Evolutionary conservation across 2,329 filamentous ascomycete species (phyloP).

Genomic region (Colletotrichum sp.): DNA sequence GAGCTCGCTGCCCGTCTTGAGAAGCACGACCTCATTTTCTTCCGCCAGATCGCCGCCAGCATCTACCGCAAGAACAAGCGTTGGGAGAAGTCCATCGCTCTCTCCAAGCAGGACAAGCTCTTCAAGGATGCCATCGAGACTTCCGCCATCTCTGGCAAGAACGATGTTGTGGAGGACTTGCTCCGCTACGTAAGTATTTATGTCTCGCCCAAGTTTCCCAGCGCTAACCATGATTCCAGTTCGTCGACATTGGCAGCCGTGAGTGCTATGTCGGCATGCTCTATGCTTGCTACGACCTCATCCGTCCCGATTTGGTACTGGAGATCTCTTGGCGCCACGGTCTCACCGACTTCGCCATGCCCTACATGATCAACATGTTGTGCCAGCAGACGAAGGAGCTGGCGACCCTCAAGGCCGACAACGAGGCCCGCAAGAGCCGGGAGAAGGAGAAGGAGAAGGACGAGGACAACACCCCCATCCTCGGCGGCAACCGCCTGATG

Average conservation of each 20-base stretch:
- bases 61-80: slow-evolving; percentile 99
- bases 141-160: slow-evolving; percentile 87
- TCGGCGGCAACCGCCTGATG: slow-evolving; percentile 89
- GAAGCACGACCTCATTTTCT: slow-evolving; percentile 98
- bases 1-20: slow-evolving; percentile 91
- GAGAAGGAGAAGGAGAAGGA: slow-evolving; percentile 78
- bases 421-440: slow-evolving; percentile 86
- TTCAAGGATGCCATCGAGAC: slow-evolving; percentile 99
- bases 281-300: slow-evolving; percentile 97
- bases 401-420: slow-evolving; percentile 86
- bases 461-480: slow-evolving; percentile 91
- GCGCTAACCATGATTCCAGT: slow-evolving; percentile 61
- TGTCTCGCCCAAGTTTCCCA: background rate
- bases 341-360: slow-evolving; percentile 97
- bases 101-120: slow-evolving; percentile 98
- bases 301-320: slow-evolving; percentile 89
- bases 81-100: slow-evolving; percentile 97
- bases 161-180: slow-evolving; percentile 92
- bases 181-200: slow-evolving; percentile 86
- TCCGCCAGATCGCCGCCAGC: slow-evolving; percentile 96
- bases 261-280: slow-evolving; percentile 99
- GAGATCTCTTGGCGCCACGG: slow-evolving; percentile 97
- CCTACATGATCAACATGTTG: slow-evolving; percentile 99
- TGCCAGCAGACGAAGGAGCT: slow-evolving; percentile 89
- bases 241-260: slow-evolving; percentile 97